phyloP scores from a whole-genome alignment of 108 stramenopile genomes.

The Pelagomonas calceolata region DNA sequence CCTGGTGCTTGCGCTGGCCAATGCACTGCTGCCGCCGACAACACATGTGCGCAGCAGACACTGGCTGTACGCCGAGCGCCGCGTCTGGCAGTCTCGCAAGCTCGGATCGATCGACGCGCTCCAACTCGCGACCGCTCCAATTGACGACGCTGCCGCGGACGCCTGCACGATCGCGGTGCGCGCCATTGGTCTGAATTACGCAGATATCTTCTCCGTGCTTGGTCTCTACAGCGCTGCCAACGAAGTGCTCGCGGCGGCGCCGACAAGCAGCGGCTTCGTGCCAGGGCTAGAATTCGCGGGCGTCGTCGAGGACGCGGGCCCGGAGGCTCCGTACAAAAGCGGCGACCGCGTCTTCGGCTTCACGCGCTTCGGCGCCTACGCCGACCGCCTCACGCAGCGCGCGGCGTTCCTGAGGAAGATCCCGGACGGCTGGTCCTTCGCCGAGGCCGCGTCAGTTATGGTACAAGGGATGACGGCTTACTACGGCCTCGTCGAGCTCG shows the following conservation, averaged over 20 bases:
- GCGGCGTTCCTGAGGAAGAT: constrained; percentile 7
- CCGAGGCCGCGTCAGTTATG: constrained; percentile 28
- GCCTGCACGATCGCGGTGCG: constrained; percentile 7
- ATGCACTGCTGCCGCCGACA: no score
- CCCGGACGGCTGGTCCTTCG: constrained; percentile 19
- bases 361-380: constrained; percentile 33
- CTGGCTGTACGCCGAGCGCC: no score
- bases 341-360: constrained; percentile 21
- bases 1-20: no score
- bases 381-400: constrained; percentile 23
- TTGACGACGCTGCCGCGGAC: no score
- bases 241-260: background rate
- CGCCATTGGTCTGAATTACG: constrained; percentile 41
- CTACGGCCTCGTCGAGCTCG: constrained; percentile 11
- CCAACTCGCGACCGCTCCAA: no score
- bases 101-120: no score
- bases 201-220: constrained; percentile 34
- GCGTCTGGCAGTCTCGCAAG: no score
- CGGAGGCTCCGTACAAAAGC: constrained; percentile 3
- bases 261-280: no score
- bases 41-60: no score
- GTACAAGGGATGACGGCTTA: constrained; percentile 34
- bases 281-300: constrained; percentile 42
- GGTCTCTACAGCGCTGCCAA: constrained; percentile 26
- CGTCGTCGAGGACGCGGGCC: constrained; percentile 6